A percentile compares a stretch with the other conserved stretches of the same genome.
These are phyloP conservation scores for Cladophialophora exuberans DNA, from an alignment of 2,329 filamentous ascomycete species.

Conservation along the genomic window DNA sequence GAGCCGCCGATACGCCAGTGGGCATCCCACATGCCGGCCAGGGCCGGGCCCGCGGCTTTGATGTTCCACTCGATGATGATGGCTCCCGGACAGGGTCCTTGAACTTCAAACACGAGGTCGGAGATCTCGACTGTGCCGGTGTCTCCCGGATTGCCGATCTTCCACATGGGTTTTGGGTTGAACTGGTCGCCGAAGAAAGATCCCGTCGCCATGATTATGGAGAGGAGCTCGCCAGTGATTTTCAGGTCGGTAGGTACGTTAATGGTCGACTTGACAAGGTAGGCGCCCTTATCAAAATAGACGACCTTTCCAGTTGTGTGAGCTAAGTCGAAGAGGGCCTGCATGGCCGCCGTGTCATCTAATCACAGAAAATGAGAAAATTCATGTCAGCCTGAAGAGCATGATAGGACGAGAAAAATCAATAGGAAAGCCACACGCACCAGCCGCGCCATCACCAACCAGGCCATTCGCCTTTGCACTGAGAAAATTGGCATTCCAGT, in stretches of 20 bases:
- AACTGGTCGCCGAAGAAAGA: constrained; percentile 36
- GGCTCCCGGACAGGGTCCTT: constrained; percentile 41
- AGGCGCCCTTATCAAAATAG: constrained; percentile 76
- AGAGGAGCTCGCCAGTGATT: constrained; percentile 61
- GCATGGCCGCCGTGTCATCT: constrained; percentile 64
- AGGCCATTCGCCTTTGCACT: constrained; percentile 49
- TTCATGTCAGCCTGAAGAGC: background rate
- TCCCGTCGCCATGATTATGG: constrained; percentile 40
- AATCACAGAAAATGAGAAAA: background rate
- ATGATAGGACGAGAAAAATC: background rate
- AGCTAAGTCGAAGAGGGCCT: constrained; percentile 59
- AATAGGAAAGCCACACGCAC: constrained; percentile 17
- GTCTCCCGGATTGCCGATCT: constrained; percentile 39
- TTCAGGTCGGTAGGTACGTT: constrained; percentile 63
- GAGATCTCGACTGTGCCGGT: constrained; percentile 42
- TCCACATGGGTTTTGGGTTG: constrained; percentile 35
- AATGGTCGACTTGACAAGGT: constrained; percentile 71
- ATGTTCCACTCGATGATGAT: constrained; percentile 45
- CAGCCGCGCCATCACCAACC: constrained; percentile 60
- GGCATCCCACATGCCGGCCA: constrained; percentile 39
- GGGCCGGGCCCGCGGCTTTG: constrained; percentile 36
- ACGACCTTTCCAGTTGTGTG: constrained; percentile 58
- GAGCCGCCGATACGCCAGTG: constrained; percentile 46
- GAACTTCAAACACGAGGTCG: constrained; percentile 41
- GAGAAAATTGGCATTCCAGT: constrained; percentile 43